Conservation (phyloP, 768 basidiomycete species). For the Lactarius sp. region DNA sequence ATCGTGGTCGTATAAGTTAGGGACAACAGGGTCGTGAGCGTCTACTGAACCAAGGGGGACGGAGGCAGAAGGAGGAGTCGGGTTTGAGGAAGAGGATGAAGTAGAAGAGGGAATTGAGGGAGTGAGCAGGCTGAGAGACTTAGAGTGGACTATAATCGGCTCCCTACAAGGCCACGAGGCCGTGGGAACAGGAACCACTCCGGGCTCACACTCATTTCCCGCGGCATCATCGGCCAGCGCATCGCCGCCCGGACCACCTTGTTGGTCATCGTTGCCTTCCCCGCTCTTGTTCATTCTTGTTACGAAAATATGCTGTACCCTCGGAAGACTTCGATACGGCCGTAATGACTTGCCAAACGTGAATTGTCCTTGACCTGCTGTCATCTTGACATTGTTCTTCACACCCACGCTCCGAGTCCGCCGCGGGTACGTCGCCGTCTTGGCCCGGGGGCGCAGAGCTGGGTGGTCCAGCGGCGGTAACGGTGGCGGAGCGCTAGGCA, state of each 20-base stretch:
- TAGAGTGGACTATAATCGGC: slow-evolving; percentile 1
- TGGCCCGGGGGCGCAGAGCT: neutral
- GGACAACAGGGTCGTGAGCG: slow-evolving; percentile 5
- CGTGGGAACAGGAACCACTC: slow-evolving; percentile 11
- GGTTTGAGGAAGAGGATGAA: slow-evolving; percentile 4
- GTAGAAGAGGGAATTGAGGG: neutral
- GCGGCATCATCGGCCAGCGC: neutral
- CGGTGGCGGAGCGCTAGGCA: slow-evolving; percentile 40
- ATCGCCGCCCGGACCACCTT: neutral
- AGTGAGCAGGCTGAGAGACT: neutral
- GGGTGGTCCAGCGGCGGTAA: slow-evolving; percentile 50
- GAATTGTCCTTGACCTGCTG: slow-evolving; percentile 14
- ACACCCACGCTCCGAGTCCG: slow-evolving; percentile 11
- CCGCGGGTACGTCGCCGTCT: slow-evolving; percentile 27
- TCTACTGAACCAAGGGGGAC: neutral
- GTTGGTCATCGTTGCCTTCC: neutral
- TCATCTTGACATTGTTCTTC: slow-evolving; percentile 20
- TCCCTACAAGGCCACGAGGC: slow-evolving; percentile 1
- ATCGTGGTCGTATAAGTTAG: slow-evolving; percentile 25
- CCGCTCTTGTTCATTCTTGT: slow-evolving; percentile 13
- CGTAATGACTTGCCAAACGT: slow-evolving; percentile 31
- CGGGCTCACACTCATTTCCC: neutral
- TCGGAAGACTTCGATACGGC: slow-evolving; percentile 30
- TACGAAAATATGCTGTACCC: slow-evolving; percentile 29
- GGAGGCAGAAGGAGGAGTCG: slow-evolving; percentile 5